Conservation (phyloP, 495 filamentous ascomycete species). For the Evernia prunastri region DNA sequence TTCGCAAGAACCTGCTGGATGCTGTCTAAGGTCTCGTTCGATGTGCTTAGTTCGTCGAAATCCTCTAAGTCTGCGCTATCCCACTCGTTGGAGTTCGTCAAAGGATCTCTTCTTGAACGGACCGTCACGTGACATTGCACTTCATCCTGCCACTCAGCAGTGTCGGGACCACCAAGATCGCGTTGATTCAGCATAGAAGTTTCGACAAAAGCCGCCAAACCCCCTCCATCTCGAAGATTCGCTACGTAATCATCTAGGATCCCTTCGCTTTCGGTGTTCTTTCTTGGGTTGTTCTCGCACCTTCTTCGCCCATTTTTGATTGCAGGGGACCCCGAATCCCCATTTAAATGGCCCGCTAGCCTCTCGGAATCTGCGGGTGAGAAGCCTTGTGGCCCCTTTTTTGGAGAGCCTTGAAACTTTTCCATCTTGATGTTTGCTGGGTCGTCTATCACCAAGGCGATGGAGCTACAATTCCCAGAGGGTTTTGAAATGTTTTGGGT, state of each 20-base stretch:
- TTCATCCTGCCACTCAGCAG: conserved; percentile 21
- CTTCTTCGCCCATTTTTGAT: conserved; percentile 1
- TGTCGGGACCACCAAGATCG: conserved; percentile 22
- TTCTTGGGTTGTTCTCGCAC: conserved; percentile 15
- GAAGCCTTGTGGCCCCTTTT: background rate
- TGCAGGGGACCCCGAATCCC: background rate
- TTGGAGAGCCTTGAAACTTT: background rate
- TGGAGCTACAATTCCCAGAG: background rate
- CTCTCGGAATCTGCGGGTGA: background rate
- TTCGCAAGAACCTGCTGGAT: conserved; percentile 38
- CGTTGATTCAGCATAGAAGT: conserved; percentile 2
- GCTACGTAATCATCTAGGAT: conserved; percentile 69
- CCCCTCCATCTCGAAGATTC: conserved; percentile 47
- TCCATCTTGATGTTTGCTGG: background rate
- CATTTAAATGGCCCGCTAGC: background rate
- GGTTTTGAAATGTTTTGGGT: background rate
- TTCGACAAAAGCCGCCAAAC: background rate
- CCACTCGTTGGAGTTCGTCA: conserved; percentile 31
- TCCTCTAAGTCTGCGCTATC: conserved; percentile 35
- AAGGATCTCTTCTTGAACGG: background rate
- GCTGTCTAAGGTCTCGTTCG: conserved; percentile 31
- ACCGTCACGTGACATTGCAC: background rate
- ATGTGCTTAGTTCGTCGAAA: conserved; percentile 44
- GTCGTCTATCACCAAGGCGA: conserved; percentile 6
- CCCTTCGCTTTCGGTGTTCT: conserved; percentile 43